Evolutionary conservation across 2,329 filamentous ascomycete genomes (phyloP).

Genomic region (Emericellopsis atlantica): DNA sequence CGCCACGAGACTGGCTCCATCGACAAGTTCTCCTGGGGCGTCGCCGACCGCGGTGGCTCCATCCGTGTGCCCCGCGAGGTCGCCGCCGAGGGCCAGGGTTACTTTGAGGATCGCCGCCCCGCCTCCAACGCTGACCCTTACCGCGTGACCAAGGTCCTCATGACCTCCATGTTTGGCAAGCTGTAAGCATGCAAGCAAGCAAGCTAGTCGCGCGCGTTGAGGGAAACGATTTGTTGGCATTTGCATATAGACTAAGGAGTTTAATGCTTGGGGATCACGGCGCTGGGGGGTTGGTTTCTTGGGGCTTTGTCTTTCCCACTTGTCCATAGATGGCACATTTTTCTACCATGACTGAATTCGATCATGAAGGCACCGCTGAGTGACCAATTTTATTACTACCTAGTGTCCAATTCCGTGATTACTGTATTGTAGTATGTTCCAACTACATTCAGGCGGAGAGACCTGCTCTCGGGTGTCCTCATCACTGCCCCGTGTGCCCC

Average conservation of each 20-base stretch:
- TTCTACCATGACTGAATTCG: background rate
- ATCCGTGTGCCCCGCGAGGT: conserved; percentile 83
- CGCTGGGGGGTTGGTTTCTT: background rate
- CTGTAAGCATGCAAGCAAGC: conserved; percentile 1
- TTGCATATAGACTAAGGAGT: background rate
- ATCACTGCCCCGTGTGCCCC: no score
- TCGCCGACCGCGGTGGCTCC: conserved; percentile 90
- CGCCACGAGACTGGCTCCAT: conserved; percentile 89
- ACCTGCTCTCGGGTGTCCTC: no score
- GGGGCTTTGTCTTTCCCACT: background rate
- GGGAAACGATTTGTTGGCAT: background rate
- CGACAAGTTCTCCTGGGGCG: conserved; percentile 85
- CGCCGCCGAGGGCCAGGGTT: conserved; percentile 81
- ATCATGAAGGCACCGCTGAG: background rate
- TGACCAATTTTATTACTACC: background rate
- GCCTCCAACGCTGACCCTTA: conserved; percentile 84
- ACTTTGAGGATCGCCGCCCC: conserved; percentile 78
- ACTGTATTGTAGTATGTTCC: no score
- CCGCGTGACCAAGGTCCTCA: conserved; percentile 68
- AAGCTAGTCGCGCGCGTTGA: background rate
- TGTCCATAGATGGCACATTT: background rate
- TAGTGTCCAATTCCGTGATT: no score
- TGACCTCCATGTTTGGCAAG: conserved; percentile 47
- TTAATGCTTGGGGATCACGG: background rate
- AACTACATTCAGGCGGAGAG: no score